A percentile compares a stretch with the other conserved stretches of the same genome.
Conservation (phyloP, 108 stramenopile genomes). For the Nitzschia sp. region DNA sequence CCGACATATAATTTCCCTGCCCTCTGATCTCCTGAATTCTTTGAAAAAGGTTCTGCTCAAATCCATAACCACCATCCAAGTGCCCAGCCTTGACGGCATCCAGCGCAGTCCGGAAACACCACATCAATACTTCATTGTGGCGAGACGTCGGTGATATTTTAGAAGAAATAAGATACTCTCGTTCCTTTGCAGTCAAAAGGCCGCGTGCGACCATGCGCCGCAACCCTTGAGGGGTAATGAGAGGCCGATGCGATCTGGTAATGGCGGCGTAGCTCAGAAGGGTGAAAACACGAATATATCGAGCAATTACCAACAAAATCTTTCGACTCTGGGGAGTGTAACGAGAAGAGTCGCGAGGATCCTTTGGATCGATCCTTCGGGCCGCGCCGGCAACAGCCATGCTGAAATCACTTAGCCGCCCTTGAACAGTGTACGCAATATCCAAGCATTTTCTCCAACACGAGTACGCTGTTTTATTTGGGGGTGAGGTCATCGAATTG, state of each 20-base stretch:
- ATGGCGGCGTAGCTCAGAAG: conserved; percentile 40
- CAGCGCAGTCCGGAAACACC: conserved; percentile 33
- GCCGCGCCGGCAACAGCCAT: conserved; percentile 36
- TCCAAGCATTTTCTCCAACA: conserved; percentile 45
- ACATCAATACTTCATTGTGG: conserved; percentile 38
- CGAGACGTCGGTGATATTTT: conserved; percentile 25
- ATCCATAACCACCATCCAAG: conserved; percentile 31
- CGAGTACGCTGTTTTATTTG: too few relatives aligned
- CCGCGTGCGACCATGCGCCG: conserved; percentile 34
- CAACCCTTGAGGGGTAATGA: conserved; percentile 45
- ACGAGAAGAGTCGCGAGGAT: not conserved
- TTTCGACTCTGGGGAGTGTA: conserved; percentile 29
- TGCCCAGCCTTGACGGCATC: conserved; percentile 37
- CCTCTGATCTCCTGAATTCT: conserved; percentile 26
- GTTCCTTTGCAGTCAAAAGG: conserved; percentile 27
- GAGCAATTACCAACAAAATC: conserved; percentile 17
- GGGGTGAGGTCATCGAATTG: too few relatives aligned
- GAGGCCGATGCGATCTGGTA: conserved; percentile 34
- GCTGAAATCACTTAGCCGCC: conserved; percentile 43
- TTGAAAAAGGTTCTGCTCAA: conserved; percentile 31
- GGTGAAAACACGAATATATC: conserved; percentile 45
- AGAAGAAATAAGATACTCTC: conserved; percentile 20
- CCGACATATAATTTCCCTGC: conserved; percentile 20
- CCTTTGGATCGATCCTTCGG: conserved; percentile 3
- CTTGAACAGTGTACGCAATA: conserved; percentile 27